Evolutionary conservation across 495 filamentous ascomycete species (phyloP), one percentile per base, ranked within the genome.

Genomic region (Penicillium arizonense): DNA sequence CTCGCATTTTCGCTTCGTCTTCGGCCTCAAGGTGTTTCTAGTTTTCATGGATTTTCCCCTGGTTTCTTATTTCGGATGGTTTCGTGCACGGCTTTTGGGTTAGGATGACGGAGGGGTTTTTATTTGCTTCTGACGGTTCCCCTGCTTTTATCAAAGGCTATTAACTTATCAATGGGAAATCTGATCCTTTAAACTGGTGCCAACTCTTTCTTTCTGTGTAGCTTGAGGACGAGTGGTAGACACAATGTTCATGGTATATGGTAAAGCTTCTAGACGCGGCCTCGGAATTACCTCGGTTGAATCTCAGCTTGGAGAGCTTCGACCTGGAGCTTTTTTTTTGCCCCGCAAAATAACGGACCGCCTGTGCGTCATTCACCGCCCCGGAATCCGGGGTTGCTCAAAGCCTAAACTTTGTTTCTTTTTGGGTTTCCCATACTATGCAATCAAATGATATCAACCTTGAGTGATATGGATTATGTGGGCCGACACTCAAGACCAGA

Each of bases 81-180:
- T 50, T 50, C 59, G 49, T 70, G 60, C 63, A 70, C 53, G 69
- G 67, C 58, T 71, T 68, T 58, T 68, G 69, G 70, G 59, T 65
- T 68, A 69, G 70, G 70, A 68, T 63, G 65, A 69, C 60, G 71
- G 69, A 62, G 71, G 72, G 72, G 68, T 70, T 62, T 70, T 62
- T 68, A 56, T 62, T 64, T 66, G 71, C 59, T 60, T 72, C 71
- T 72, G 67, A 46, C 39, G 41, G 48, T 42, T 43, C 46, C 46
- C 38, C 46, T 48, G 51, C 36, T 34, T 44, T 21, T 48, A 52
- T 52, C 32, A 12, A 57, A 64, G 68, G 69, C 63, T 58, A 63
- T 63, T 58, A 58, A 67, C 52, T 64, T 64, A 59, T 53, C 44
- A 46, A 71, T 69, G 61, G 65, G 61, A 64, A 61, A 63, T 62